phyloP scores from a whole-genome alignment of 192 early-diverging fungal genomes.

The Coemansia sp. region DNA sequence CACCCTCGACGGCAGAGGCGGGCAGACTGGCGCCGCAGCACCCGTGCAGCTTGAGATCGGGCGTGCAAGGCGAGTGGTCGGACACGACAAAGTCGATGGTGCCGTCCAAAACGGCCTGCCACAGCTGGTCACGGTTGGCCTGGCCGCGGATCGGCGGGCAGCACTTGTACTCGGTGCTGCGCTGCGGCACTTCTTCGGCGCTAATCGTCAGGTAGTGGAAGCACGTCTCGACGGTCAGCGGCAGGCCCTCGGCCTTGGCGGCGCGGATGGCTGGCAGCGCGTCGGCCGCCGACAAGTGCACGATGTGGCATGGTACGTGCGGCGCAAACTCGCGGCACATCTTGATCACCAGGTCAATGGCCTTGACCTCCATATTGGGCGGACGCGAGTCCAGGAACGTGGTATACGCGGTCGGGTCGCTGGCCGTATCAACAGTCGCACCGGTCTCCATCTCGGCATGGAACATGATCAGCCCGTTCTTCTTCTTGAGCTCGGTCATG shows the following conservation, averaged over 20 bases:
- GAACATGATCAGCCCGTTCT: conserved; percentile 67
- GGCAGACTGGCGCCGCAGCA: conserved; percentile 41
- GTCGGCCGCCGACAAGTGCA: conserved; percentile 77
- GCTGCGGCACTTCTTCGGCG: conserved; percentile 65
- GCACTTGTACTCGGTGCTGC: conserved; percentile 81
- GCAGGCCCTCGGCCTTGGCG: conserved; percentile 68
- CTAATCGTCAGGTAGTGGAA: conserved; percentile 76
- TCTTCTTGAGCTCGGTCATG: conserved; percentile 63
- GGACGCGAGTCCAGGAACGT: conserved; percentile 75
- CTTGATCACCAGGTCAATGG: conserved; percentile 70
- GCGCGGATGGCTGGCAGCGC: conserved; percentile 70
- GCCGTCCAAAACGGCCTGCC: conserved; percentile 74
- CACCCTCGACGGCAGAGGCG: conserved; percentile 58
- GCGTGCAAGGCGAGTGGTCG: conserved; percentile 81
- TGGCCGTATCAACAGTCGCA: conserved; percentile 34
- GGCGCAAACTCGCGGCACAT: conserved; percentile 68
- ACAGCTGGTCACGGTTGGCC: conserved; percentile 66
- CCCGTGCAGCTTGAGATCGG: conserved; percentile 66
- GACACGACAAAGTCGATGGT: conserved; percentile 81
- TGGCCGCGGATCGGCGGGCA: conserved; percentile 79
- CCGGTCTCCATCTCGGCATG: conserved; percentile 71
- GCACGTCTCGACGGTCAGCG: conserved; percentile 79
- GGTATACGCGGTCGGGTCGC: conserved; percentile 59
- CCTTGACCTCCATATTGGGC: conserved; percentile 67
- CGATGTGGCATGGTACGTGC: conserved; percentile 74